Evolutionary conservation across 1,139 yeast genomes (phyloP), one percentile per base, ranked within the genome.

Genomic region (Taphrina wiesneri): DNA sequence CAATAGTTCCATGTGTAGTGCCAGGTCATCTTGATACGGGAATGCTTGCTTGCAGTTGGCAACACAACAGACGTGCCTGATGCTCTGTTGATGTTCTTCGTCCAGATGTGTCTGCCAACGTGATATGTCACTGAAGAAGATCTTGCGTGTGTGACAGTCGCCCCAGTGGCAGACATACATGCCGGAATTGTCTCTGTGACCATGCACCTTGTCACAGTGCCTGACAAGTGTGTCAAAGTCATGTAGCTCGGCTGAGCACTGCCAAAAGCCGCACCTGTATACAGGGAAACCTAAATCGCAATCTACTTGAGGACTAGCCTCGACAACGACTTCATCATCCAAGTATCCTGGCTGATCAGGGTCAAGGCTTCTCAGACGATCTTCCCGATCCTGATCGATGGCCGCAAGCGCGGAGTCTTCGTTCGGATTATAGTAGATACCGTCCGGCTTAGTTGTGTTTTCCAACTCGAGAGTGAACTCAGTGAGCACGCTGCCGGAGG

Each of bases 41-140:
- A 54, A 54, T 9, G 59, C 59, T n/a, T 25, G 17, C 32, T 54
- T 54, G 36, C 59, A 54, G 23, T 32, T 21, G n/a, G 11, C 11
- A 9, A 54, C 47, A 13, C 30, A 34, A 39, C 59, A 54, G 46
- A 36, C 46, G 23, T 23, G 39, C 28, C 49, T 30, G 19, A 54
- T 54, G 11, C 32, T 17, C 23, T 41, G 59, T 49, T 54, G 59
- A 36, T 54, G 59, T 54, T 54, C 49, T 25, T 39, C 36, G n/a
- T 54, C 49, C 19, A 54, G 59, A 41, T 54, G 59, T 23, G 59
- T 32, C 25, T 54, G 46, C 59, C 59, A 54, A 9, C 36, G 32
- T 23, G 23, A n/a, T 3, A 25, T 30, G 25, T 54, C 49, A n/a
- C 21, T 21, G 26, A 39, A 54, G 34, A 30, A 25, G 11, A 54